These are phyloP conservation scores for Cyclotella cryptica DNA, from an alignment of 108 stramenopile genomes.

Conservation along the genomic window DNA sequence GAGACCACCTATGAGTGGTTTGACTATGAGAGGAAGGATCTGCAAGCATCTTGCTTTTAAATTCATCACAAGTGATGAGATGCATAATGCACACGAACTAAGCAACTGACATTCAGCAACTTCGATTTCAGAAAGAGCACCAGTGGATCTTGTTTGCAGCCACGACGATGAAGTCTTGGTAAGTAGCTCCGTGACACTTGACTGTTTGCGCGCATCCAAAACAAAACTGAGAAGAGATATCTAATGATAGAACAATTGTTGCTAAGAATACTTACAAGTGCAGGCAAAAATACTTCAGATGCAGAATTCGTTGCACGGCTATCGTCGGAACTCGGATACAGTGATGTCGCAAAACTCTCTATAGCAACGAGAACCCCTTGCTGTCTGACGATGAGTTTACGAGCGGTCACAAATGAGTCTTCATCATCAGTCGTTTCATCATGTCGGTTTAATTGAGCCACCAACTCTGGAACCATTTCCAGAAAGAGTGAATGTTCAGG, in stretches of 20 bases:
- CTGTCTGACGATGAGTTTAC: constrained; percentile 50
- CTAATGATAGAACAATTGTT: neutral
- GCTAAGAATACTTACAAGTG: constrained; percentile 18
- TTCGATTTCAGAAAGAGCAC: constrained; percentile 17
- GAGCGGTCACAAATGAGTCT: constrained; percentile 16
- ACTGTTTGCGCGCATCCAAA: neutral
- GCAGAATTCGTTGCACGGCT: constrained; percentile 36
- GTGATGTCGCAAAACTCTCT: constrained; percentile 62
- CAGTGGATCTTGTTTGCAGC: constrained; percentile 28
- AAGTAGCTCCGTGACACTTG: constrained; percentile 44
- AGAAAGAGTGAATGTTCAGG: constrained; percentile 77
- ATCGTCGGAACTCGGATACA: constrained; percentile 47
- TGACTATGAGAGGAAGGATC: constrained; percentile 67
- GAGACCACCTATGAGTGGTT: constrained; percentile 58
- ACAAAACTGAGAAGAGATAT: neutral
- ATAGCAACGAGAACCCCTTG: constrained; percentile 78
- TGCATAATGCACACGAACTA: constrained; percentile 62
- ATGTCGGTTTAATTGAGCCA: constrained; percentile 25
- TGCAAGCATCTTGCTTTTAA: constrained; percentile 69
- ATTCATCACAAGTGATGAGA: constrained; percentile 65
- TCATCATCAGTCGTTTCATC: constrained; percentile 29
- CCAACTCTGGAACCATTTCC: constrained; percentile 76
- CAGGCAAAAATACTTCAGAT: constrained; percentile 50
- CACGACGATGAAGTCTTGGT: constrained; percentile 36
- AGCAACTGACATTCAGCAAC: constrained; percentile 55